Conservation (phyloP, 73 alveolate species). For the Paramecium primaurelia region DNA sequence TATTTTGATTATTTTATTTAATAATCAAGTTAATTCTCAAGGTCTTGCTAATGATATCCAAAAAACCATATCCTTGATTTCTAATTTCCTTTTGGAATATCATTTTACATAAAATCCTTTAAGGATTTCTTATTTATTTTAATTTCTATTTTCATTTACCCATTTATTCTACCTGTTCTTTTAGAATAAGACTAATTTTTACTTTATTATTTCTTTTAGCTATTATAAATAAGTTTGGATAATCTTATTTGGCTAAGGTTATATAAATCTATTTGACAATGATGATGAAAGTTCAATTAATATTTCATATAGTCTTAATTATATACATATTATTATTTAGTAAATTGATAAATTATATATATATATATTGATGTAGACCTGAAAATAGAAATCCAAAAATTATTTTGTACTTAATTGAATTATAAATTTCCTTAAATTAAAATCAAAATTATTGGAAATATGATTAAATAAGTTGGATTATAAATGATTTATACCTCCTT, state of each 20-base stretch:
- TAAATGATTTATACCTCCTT: too few species aligned
- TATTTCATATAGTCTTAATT: background rate
- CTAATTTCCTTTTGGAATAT: background rate
- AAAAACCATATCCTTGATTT: background rate
- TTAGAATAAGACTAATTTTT: too few species aligned
- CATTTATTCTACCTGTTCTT: background rate
- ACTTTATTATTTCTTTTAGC: too few species aligned
- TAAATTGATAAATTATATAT: too few species aligned
- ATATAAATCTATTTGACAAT: conserved; percentile 65
- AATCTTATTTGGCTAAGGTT: conserved; percentile 73
- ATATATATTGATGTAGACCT: background rate
- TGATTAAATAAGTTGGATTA: too few species aligned
- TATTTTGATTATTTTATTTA: background rate
- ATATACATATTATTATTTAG: background rate
- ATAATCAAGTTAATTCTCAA: background rate
- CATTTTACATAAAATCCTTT: background rate
- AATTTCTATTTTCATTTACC: background rate
- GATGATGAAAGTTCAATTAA: background rate
- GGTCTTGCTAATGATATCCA: background rate
- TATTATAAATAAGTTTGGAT: conserved; percentile 60
- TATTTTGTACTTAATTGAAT: too few species aligned
- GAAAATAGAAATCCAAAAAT: background rate
- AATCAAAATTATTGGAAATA: too few species aligned
- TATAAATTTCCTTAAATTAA: background rate
- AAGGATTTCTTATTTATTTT: background rate